Percentiles rank a stretch among this genome's conserved stretches.
phyloP scores from a whole-genome alignment of 306 rosid genomes.

The Pueraria montana region DNA sequence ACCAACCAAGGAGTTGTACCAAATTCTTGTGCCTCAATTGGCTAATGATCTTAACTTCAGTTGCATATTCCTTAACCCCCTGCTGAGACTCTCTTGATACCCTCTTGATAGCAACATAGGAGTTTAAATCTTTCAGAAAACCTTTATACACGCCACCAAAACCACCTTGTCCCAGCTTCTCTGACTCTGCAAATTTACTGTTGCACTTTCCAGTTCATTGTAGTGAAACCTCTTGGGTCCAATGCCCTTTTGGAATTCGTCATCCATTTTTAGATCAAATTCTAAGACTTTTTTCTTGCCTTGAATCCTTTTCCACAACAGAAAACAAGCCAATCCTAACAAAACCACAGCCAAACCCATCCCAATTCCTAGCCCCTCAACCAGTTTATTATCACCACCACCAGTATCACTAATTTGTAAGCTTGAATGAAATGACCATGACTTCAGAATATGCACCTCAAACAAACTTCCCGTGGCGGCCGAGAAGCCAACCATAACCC shows the following conservation, averaged over 20 bases:
- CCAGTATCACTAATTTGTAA: not conserved
- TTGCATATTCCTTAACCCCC: not conserved
- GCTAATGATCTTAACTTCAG: not conserved
- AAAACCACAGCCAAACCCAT: not conserved
- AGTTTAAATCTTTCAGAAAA: slow-evolving; percentile 13
- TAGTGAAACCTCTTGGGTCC: slow-evolving; percentile 47
- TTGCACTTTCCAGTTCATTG: slow-evolving; percentile 23
- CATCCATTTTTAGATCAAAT: slow-evolving; percentile 31
- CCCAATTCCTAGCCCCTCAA: slow-evolving; percentile 24
- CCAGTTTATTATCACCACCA: not conserved
- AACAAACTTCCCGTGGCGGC: slow-evolving; percentile 18
- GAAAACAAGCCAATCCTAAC: not conserved
- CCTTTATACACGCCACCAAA: not conserved
- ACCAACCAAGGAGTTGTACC: slow-evolving; percentile 22
- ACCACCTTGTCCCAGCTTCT: slow-evolving; percentile 3
- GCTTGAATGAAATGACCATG: slow-evolving; percentile 45
- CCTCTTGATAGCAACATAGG: slow-evolving; percentile 11
- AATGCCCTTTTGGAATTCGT: slow-evolving; percentile 40
- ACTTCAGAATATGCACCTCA: slow-evolving; percentile 4
- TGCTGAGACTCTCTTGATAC: not conserved
- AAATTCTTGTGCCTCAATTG: slow-evolving; percentile 16
- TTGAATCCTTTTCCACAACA: not conserved
- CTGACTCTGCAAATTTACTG: not conserved
- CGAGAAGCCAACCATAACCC: slow-evolving; percentile 47
- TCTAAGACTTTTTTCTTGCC: not conserved